Evolutionary conservation across 257 asterid genomes (phyloP).

Genomic region (Przewalskia tangutica): DNA sequence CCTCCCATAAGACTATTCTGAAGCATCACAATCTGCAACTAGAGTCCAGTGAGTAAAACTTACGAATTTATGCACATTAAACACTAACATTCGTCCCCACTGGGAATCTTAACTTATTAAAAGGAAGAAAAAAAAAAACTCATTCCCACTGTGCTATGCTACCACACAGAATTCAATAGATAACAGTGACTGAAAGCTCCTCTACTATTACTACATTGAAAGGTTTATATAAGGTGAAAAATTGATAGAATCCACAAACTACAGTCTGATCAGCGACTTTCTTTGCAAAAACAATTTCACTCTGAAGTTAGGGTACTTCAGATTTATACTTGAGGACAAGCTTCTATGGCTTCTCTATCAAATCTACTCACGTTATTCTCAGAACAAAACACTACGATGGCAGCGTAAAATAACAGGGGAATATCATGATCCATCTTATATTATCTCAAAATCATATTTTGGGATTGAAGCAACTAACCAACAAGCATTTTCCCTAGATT

Average conservation of each 20-base stretch:
- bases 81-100: not conserved
- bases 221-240: not conserved
- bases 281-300: not conserved
- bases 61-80: not conserved
- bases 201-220: not conserved
- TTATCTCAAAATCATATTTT: not conserved
- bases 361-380: not conserved
- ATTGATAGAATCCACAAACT: not conserved
- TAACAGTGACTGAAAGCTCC: not conserved
- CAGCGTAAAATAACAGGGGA: not conserved
- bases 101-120: not conserved
- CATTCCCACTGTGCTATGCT: not conserved
- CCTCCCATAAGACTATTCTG: constrained; percentile 60
- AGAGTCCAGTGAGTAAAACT: not conserved
- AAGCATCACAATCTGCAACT: constrained; percentile 55
- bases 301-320: not conserved
- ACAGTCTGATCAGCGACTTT: not conserved
- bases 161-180: not conserved
- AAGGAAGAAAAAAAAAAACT: not conserved
- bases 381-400: not conserved
- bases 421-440: not conserved
- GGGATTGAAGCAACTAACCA: not conserved
- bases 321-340: not conserved
- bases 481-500: not conserved
- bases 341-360: not conserved